Evolutionary conservation across 2,329 filamentous ascomycete species (phyloP).

Genomic region (Penicillium hesseltinei): DNA sequence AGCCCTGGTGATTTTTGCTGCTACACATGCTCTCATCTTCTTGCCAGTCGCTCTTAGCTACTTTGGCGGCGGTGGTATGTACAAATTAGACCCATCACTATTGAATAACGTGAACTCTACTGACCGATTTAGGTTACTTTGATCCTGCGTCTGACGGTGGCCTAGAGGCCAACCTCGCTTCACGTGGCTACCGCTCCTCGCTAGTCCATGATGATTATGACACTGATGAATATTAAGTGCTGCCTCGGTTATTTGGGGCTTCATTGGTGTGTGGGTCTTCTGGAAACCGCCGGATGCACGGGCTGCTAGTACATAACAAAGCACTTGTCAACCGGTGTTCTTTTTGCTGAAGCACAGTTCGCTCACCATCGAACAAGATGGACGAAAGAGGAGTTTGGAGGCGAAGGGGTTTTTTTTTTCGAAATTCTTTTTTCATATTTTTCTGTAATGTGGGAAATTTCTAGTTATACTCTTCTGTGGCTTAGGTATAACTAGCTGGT

Average conservation of each 20-base stretch:
- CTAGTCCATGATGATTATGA: constrained; percentile 74
- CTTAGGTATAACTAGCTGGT: not conserved
- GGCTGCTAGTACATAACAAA: not conserved
- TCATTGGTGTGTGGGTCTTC: constrained; percentile 6
- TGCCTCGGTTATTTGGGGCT: constrained; percentile 5
- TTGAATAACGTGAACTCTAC: constrained; percentile 12
- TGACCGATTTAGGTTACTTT: constrained; percentile 62
- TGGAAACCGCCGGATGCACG: constrained; percentile 1
- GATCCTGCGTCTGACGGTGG: constrained; percentile 86
- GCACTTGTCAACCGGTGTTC: not conserved
- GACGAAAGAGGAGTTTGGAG: not conserved
- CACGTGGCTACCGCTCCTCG: constrained; percentile 72
- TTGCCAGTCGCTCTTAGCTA: constrained; percentile 85
- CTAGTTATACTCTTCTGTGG: not conserved
- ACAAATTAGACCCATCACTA: not conserved
- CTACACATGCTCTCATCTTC: constrained; percentile 84
- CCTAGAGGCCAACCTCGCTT: constrained; percentile 82
- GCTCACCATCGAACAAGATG: not conserved
- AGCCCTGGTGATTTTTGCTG: constrained; percentile 83
- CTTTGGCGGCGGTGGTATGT: constrained; percentile 71
- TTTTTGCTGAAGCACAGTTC: not conserved
- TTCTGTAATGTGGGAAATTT: not conserved
- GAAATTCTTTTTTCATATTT: not conserved
- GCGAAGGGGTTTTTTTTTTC: not conserved
- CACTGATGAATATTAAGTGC: constrained; percentile 60